Evolutionary conservation across 2,329 filamentous ascomycete genomes (phyloP).

Genomic region (Pseudogymnoascus sp.): DNA sequence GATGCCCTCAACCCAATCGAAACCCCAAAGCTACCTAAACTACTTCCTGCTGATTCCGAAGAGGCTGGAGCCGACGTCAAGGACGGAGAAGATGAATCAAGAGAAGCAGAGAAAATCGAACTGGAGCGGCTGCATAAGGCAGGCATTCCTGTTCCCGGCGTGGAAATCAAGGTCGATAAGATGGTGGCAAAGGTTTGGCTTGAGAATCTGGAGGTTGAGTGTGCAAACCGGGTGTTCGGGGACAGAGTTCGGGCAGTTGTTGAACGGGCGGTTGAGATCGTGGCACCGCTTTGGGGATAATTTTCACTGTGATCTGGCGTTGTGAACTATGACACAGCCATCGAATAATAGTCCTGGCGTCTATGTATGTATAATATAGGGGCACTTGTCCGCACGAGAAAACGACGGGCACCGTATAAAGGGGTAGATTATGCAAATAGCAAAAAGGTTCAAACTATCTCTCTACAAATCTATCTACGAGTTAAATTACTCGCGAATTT

Average conservation of each 20-base stretch:
- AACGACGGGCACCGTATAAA: not conserved
- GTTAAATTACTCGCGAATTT: not conserved
- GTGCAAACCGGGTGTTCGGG: constrained; percentile 64
- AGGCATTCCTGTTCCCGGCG: constrained; percentile 83
- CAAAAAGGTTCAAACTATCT: not conserved
- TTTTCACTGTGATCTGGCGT: not conserved
- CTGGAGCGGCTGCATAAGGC: constrained; percentile 70
- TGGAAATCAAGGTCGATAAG: constrained; percentile 81
- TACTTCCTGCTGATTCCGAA: constrained; percentile 26
- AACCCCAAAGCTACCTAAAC: constrained; percentile 43
- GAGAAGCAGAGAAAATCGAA: constrained; percentile 45
- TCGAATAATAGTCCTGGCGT: not conserved
- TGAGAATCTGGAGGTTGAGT: constrained; percentile 86
- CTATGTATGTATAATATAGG: constrained; percentile 1
- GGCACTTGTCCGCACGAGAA: not conserved
- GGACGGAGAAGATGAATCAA: constrained; percentile 29
- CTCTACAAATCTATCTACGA: not conserved
- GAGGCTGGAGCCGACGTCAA: constrained; percentile 13
- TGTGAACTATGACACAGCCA: not conserved
- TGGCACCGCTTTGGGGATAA: constrained; percentile 61
- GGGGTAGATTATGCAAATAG: not conserved
- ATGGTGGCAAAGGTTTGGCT: constrained; percentile 84
- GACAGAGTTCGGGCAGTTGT: constrained; percentile 85
- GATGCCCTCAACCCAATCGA: constrained; percentile 74
- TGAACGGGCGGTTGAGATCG: constrained; percentile 80